phyloP scores from a whole-genome alignment of 2,329 filamentous ascomycete species.

The Diaporthe longicolla region DNA sequence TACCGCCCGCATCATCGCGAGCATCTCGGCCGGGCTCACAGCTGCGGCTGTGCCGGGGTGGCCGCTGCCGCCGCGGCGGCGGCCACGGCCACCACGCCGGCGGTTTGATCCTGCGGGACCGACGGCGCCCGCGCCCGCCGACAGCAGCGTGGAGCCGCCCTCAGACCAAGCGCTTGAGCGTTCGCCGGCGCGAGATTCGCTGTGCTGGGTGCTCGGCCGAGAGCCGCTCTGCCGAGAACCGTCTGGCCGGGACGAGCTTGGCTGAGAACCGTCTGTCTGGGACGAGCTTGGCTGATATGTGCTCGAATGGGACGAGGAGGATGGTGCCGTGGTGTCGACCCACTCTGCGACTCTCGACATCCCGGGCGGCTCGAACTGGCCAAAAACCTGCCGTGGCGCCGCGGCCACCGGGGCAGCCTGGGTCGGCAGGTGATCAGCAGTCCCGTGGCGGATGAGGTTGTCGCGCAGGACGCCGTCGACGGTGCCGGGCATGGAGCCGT shows the following conservation, averaged over 20 bases:
- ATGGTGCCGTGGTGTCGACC: not conserved
- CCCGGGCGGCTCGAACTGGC: not conserved
- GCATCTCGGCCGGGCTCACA: not conserved
- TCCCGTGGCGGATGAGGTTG: not conserved
- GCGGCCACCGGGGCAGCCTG: not conserved
- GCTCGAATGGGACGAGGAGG: not conserved
- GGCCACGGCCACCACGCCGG: not conserved
- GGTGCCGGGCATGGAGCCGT: not conserved
- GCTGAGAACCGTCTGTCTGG: not conserved
- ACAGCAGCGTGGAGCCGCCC: not conserved
- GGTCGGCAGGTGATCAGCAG: not conserved
- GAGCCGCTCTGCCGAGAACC: not conserved
- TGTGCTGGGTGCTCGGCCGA: not conserved
- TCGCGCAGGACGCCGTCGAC: not conserved
- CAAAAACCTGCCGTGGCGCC: not conserved
- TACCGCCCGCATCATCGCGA: not conserved
- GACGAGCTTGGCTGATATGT: not conserved
- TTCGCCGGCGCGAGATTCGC: not conserved
- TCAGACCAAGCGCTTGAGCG: not conserved
- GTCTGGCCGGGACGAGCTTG: too few species aligned
- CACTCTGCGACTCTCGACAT: not conserved
- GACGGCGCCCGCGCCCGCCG: not conserved
- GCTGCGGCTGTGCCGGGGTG: not conserved
- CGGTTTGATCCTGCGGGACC: not conserved
- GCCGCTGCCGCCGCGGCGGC: not conserved